Conservation (phyloP, 768 basidiomycete genomes). For the Termitomyces sp. region DNA sequence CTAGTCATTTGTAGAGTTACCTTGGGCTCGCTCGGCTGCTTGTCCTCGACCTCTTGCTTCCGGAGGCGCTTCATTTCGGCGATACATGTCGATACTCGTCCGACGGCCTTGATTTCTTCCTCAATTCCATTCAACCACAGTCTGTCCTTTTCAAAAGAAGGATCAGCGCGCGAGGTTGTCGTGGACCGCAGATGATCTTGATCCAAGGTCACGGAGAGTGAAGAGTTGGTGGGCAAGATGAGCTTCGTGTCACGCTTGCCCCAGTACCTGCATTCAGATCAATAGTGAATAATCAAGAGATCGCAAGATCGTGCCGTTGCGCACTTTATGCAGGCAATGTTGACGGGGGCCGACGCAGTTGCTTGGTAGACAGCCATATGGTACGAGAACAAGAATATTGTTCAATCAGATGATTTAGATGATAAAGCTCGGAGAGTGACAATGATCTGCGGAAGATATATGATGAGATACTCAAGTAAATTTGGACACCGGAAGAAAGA, state of each 20-base stretch:
- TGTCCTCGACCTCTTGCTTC: slow-evolving; percentile 63
- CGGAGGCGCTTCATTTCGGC: slow-evolving; percentile 78
- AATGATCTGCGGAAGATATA: no score
- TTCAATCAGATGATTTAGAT: no score
- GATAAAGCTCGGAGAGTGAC: no score
- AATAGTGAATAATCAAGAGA: not conserved
- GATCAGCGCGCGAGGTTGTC: slow-evolving; percentile 84
- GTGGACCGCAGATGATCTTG: slow-evolving; percentile 95
- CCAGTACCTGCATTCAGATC: slow-evolving; percentile 73
- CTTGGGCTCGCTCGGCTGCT: slow-evolving; percentile 57
- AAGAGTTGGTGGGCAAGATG: slow-evolving; percentile 96
- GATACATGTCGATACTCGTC: slow-evolving; percentile 82
- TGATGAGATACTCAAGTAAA: no score
- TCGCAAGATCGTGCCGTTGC: slow-evolving; percentile 9
- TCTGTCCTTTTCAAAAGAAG: slow-evolving; percentile 65
- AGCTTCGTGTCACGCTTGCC: slow-evolving; percentile 95
- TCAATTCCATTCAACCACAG: slow-evolving; percentile 95
- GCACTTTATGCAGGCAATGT: slow-evolving; percentile 98
- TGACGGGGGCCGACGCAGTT: slow-evolving; percentile 89
- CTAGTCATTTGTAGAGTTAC: slow-evolving; percentile 29
- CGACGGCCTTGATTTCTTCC: slow-evolving; percentile 80
- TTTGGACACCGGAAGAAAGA: no score
- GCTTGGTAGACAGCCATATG: slow-evolving; percentile 64
- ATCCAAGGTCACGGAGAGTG: slow-evolving; percentile 94
- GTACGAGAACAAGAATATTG: no score